Evolutionary conservation across 2,329 filamentous ascomycete species (phyloP).

Genomic region (Epichloe bromicola): DNA sequence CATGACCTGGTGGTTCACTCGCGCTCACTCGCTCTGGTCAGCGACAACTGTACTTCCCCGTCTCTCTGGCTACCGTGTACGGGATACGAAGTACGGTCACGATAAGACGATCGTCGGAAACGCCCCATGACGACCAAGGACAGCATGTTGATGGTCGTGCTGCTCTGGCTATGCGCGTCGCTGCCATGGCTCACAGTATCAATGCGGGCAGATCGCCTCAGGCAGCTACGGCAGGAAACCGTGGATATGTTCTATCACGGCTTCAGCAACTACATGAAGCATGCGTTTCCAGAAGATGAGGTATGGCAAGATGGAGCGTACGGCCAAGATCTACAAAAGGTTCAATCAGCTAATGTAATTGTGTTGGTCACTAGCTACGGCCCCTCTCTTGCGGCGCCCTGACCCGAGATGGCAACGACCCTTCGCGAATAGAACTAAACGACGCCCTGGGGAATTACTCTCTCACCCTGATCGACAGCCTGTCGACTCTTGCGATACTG

Average conservation of each 20-base stretch:
- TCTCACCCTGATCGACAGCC: slow-evolving; percentile 83
- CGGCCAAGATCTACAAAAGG: background rate
- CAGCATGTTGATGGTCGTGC: slow-evolving; percentile 17
- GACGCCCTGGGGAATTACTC: slow-evolving; percentile 97
- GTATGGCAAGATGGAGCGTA: slow-evolving; percentile 20
- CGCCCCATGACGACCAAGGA: slow-evolving; percentile 3
- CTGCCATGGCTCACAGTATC: slow-evolving; percentile 31
- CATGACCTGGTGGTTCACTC: background rate
- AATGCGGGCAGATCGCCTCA: slow-evolving; percentile 44
- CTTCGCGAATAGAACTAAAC: slow-evolving; percentile 74
- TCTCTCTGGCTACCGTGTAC: background rate
- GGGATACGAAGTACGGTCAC: too few species aligned
- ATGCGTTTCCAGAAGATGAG: slow-evolving; percentile 95
- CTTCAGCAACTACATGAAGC: slow-evolving; percentile 83
- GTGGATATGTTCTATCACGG: slow-evolving; percentile 92
- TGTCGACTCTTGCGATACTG: slow-evolving; percentile 86
- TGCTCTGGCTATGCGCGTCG: slow-evolving; percentile 16
- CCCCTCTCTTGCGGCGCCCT: slow-evolving; percentile 76
- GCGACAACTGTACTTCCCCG: background rate
- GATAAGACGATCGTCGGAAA: background rate
- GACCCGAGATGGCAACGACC: slow-evolving; percentile 69
- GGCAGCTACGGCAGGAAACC: slow-evolving; percentile 44
- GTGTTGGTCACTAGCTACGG: slow-evolving; percentile 43
- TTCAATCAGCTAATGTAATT: slow-evolving; percentile 1
- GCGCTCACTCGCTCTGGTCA: background rate